Percentiles rank a stretch among this genome's conserved stretches.
These are phyloP conservation scores for Xylariaceae sp. DNA, from an alignment of 2,329 filamentous ascomycete species.

Conservation along the genomic window DNA sequence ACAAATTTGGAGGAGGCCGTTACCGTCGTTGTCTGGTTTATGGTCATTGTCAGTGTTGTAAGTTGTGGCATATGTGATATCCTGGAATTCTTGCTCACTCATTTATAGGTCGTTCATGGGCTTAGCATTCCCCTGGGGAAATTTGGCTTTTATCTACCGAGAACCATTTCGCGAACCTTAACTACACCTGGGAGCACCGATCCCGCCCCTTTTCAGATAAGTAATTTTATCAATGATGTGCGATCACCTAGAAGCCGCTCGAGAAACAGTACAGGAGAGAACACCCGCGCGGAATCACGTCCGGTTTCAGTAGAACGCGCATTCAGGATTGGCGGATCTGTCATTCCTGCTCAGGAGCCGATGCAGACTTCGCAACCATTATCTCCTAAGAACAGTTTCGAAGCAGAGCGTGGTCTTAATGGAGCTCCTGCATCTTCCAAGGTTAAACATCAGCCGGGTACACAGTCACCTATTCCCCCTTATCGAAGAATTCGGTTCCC, in stretches of 20 bases:
- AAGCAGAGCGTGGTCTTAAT: background rate
- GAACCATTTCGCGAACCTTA: conserved; percentile 63
- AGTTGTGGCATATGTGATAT: conserved; percentile 43
- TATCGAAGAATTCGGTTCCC: conserved; percentile 52
- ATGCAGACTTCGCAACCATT: background rate
- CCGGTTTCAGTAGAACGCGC: conserved; percentile 37
- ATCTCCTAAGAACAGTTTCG: background rate
- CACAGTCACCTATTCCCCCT: conserved; percentile 23
- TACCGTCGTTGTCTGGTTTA: conserved; percentile 81
- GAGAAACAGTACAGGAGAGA: conserved; percentile 22
- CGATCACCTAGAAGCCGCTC: conserved; percentile 28
- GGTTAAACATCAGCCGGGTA: conserved; percentile 5
- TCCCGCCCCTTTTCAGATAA: conserved; percentile 28
- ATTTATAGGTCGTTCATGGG: conserved; percentile 72
- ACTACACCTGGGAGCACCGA: conserved; percentile 42
- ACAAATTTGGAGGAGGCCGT: conserved; percentile 68
- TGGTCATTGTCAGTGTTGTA: conserved; percentile 82
- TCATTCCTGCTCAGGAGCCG: conserved; percentile 38
- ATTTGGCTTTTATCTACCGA: conserved; percentile 65
- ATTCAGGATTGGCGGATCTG: conserved; percentile 50
- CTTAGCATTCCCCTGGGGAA: conserved; percentile 80
- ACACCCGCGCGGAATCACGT: conserved; percentile 23
- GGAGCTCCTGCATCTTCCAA: conserved; percentile 18
- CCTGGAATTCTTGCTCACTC: conserved; percentile 4
- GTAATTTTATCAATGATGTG: conserved; percentile 9